Base-by-base conservation (phyloP, 2,329 filamentous ascomycete genomes). In the Aspergillus carbonarius region DNA sequence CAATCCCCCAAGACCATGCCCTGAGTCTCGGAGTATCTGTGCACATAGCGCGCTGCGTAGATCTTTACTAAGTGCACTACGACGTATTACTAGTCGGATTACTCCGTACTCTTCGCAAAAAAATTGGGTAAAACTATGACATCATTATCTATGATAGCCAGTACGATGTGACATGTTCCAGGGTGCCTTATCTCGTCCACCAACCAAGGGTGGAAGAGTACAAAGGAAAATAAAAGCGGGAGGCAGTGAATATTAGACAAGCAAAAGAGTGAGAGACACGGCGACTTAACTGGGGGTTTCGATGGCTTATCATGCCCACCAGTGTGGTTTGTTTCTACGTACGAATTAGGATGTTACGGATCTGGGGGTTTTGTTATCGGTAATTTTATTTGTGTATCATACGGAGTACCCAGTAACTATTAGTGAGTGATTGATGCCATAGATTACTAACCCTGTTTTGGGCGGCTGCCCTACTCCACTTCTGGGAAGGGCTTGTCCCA, bases 91-190 rank as follows among this genome's bases (percentile, higher is more conserved):
- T 47, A 25, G 20, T 47, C 23, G 30, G 15, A 27, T 47, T 25
- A 32, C 30, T 30, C 27, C 17, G 27, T 20, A 15, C 9, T 17
- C 49, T 46, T 18, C 30, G 57, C 40, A 40, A 53, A 39, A 39
- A 20, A 25, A 35, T 46, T 55, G 52, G 48, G 44, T 55, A 30
- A 54, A n/a, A 20, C 44, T 23, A 62, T 68, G 64, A 67, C 65
- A 60, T 68, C 64, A 68, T 68, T 68, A 15, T 51, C 47, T 32
- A 55, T 18, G 35, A 37, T 23, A 55, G 63, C 63, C 23, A 25
- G 23, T 27, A 18, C n/a, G n/a, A n/a, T 15, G 15, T 25, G 23
- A 48, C 44, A 27, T 30, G n/a, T 17, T 12, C 44, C 44, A 48
- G 23, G 27, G 27, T 27, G 44, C 27, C 27, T 32, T 32, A 37